These are phyloP conservation scores for Coprinopsis sp. DNA, from an alignment of 768 basidiomycete genomes.

Conservation along the genomic window DNA sequence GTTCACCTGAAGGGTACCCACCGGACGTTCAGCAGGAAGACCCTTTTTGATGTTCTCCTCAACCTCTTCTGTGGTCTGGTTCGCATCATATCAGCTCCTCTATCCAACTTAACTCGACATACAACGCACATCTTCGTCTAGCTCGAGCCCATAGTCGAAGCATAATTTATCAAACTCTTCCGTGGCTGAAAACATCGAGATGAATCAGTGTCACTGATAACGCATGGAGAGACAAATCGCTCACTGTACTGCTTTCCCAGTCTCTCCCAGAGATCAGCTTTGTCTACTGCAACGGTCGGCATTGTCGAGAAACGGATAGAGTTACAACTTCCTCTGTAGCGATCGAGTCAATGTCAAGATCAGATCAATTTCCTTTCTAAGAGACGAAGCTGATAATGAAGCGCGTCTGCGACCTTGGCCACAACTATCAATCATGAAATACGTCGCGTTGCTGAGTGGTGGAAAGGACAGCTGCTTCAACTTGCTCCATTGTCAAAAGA, in stretches of 20 bases:
- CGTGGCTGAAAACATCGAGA: constrained; percentile 51
- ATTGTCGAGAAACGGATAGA: constrained; percentile 34
- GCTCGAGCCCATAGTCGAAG: constrained; percentile 96
- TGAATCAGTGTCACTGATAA: constrained; percentile 1
- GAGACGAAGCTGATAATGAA: constrained; percentile 9
- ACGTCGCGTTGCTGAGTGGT: constrained; percentile 90
- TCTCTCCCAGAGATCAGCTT: constrained; percentile 86
- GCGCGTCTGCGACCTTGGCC: constrained; percentile 6
- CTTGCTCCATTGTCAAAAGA: constrained; percentile 78
- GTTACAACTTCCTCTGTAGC: not conserved
- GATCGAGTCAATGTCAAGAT: constrained; percentile 9
- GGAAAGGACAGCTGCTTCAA: constrained; percentile 99
- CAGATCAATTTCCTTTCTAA: constrained; percentile 18
- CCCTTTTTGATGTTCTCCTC: constrained; percentile 79
- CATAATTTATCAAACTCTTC: constrained; percentile 94
- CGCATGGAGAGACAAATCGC: constrained; percentile 13
- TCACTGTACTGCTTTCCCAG: constrained; percentile 81
- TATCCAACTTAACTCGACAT: not conserved
- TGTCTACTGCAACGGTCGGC: constrained; percentile 96
- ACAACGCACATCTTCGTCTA: constrained; percentile 89
- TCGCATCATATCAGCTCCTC: constrained; percentile 3
- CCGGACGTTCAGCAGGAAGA: constrained; percentile 79
- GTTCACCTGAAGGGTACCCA: constrained; percentile 29
- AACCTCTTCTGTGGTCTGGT: constrained; percentile 84
- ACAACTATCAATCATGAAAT: constrained; percentile 73